These are phyloP conservation scores for Nakaseomyces uthaithaninus DNA, from an alignment of 1,139 yeast genomes.

Conservation along the genomic window DNA sequence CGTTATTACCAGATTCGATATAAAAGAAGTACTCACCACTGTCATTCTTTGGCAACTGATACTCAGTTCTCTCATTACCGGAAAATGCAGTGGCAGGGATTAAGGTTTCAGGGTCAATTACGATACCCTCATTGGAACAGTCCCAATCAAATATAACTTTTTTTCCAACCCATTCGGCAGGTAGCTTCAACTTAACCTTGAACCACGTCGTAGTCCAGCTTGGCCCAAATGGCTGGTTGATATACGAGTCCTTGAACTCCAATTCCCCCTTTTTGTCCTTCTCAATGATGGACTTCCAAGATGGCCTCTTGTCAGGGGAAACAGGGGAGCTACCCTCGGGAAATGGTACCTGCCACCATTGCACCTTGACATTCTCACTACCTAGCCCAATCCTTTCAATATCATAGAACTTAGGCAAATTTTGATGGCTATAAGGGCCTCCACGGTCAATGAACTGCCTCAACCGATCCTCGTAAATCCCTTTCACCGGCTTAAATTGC, in stretches of 20 bases:
- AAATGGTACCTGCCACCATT: slow-evolving; percentile 31
- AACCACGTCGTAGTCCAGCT: slow-evolving; percentile 98
- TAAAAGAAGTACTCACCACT: slow-evolving; percentile 42
- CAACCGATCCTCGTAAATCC: slow-evolving; percentile 67
- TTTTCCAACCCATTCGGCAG: slow-evolving; percentile 49
- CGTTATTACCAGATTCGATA: slow-evolving; percentile 87
- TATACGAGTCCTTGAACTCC: slow-evolving; percentile 42
- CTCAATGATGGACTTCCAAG: slow-evolving; percentile 60
- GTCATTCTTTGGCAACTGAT: slow-evolving; percentile 49
- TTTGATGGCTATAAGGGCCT: slow-evolving; percentile 62
- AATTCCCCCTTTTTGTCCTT: slow-evolving; percentile 30
- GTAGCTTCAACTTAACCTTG: slow-evolving; percentile 54
- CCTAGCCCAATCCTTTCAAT: slow-evolving; percentile 38
- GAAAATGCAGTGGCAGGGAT: slow-evolving; percentile 74
- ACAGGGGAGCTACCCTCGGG: slow-evolving; percentile 30
- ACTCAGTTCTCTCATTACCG: slow-evolving; percentile 76
- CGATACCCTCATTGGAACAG: slow-evolving; percentile 75
- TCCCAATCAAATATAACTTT: slow-evolving; percentile 77
- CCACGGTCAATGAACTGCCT: slow-evolving; percentile 69
- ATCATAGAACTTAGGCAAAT: slow-evolving; percentile 79
- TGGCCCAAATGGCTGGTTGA: slow-evolving; percentile 83
- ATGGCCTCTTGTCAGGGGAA: slow-evolving; percentile 48
- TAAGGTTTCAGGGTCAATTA: slow-evolving; percentile 55
- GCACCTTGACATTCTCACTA: slow-evolving; percentile 23
- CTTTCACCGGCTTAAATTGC: slow-evolving; percentile 73